Base-by-base conservation (phyloP, 306 rosid species). In the Fragaria vesca region DNA sequence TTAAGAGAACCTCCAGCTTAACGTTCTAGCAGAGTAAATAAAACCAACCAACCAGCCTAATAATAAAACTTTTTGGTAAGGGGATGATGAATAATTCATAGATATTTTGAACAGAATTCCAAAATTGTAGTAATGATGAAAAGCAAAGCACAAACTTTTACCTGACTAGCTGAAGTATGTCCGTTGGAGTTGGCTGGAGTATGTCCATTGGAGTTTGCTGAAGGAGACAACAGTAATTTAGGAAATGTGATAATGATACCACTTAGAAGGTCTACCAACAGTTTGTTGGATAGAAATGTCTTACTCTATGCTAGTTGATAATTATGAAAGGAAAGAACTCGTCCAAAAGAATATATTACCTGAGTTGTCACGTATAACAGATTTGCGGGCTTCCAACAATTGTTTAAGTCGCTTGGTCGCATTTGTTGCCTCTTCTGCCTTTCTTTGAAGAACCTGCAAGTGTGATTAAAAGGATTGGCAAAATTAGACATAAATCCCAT, bases 371-470 rank as follows among this genome's bases (percentile, higher is more conserved):
- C 91, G 94, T 6, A 81, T 81, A 65, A 88, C 68, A 78, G 89
- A 82, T 85, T 85, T 90, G 69, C 95, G 93, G 46, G 90, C 84
- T 76, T 92, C 97, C 86, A 90, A 82, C 82, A 92, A 83, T 67
- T 85, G 89, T 82, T 87, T 92, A 62, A 92, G 86, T 83, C 91
- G 85, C 78, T 86, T 92, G 1, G 90, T 92, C 74, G 97, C 90
- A 80, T 80, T 80, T 81, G 94, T 85, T 40, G 97, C 97, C 85
- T 90, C 97, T 85, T 90, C 94, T 78, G 97, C 89, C 91, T 92
- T 92, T 81, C 94, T 88, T 5, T 90, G 97, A 83, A 92, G 95
- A 77, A 92, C 97, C 97, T 90, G 87, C 40, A 81, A 32, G 70
- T 83, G 65, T 46, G 32, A 69, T 76, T 58, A 61, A 74, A 68